Conservation (phyloP, 106 monocot genomes). For the Apostasia ramifera region DNA sequence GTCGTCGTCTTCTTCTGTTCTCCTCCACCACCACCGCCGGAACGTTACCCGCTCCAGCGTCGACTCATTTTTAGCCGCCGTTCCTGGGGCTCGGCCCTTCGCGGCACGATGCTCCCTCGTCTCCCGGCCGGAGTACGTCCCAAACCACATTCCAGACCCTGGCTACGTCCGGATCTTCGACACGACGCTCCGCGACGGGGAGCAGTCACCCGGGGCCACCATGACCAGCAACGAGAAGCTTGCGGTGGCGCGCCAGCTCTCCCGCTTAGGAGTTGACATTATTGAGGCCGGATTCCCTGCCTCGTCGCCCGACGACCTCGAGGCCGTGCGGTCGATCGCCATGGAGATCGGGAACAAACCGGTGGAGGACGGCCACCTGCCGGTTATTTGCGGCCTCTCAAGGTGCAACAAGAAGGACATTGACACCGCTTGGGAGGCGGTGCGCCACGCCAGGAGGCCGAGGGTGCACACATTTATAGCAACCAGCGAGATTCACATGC, state of each 20-base stretch:
- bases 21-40: not conserved
- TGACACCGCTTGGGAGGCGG: slow-evolving; percentile 84
- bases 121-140: slow-evolving; percentile 61
- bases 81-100: not conserved
- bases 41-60: not conserved
- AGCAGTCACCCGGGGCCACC: slow-evolving; percentile 98
- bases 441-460: slow-evolving; percentile 57
- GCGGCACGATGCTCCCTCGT: slow-evolving; percentile 18
- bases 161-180: slow-evolving; percentile 83
- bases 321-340: slow-evolving; percentile 78
- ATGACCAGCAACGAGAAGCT: slow-evolving; percentile 92
- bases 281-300: slow-evolving; percentile 97
- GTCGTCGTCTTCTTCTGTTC: not conserved
- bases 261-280: slow-evolving; percentile 82
- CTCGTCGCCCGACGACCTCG: slow-evolving; percentile 84
- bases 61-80: not conserved
- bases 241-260: slow-evolving; percentile 64
- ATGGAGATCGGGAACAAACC: slow-evolving; percentile 66
- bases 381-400: slow-evolving; percentile 84
- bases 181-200: slow-evolving; percentile 95
- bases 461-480: slow-evolving; percentile 84
- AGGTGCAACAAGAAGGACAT: slow-evolving; percentile 83
- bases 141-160: slow-evolving; percentile 67
- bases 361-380: slow-evolving; percentile 48
- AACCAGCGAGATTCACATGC: slow-evolving; percentile 86